Percentiles rank a stretch among this genome's conserved stretches.
Conservation (phyloP, 305 asterid species). For the Fraxinus sp. region DNA sequence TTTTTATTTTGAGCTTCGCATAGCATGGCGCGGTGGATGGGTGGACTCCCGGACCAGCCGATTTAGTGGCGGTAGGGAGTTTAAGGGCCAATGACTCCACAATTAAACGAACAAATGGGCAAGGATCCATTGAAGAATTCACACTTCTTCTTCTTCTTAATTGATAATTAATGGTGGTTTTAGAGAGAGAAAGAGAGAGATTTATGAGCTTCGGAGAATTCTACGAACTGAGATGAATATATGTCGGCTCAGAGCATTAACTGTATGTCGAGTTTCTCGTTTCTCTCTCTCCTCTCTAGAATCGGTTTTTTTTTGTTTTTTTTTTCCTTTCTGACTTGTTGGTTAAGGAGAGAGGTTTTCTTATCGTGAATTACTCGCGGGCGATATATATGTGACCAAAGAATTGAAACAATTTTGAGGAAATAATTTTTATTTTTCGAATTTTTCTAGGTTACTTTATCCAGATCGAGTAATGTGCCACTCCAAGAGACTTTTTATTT, state of each 20-base stretch:
- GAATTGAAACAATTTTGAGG: background rate
- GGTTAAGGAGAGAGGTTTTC: background rate
- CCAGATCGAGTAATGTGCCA: background rate
- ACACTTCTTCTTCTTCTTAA: background rate
- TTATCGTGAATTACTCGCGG: background rate
- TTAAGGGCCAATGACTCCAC: constrained; percentile 65
- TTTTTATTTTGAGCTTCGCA: constrained; percentile 60
- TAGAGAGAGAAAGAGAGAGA: background rate
- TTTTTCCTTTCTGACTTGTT: background rate
- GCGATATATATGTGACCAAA: background rate
- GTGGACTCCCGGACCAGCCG: constrained; percentile 56
- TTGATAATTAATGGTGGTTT: background rate
- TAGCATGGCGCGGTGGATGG: constrained; percentile 72
- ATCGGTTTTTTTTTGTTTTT: background rate
- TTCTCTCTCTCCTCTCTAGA: background rate
- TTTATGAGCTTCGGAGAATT: constrained; percentile 3
- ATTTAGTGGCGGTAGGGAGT: constrained; percentile 54
- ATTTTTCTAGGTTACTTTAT: background rate
- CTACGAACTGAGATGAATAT: background rate
- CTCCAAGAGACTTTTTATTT: too few species aligned
- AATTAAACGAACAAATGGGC: constrained; percentile 73
- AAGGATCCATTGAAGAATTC: constrained; percentile 66
- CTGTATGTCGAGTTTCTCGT: background rate
- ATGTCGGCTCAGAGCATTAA: background rate
- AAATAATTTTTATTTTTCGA: background rate